Evolutionary conservation across 257 asterid species (phyloP).

Genomic region (Salvia hispanica): DNA sequence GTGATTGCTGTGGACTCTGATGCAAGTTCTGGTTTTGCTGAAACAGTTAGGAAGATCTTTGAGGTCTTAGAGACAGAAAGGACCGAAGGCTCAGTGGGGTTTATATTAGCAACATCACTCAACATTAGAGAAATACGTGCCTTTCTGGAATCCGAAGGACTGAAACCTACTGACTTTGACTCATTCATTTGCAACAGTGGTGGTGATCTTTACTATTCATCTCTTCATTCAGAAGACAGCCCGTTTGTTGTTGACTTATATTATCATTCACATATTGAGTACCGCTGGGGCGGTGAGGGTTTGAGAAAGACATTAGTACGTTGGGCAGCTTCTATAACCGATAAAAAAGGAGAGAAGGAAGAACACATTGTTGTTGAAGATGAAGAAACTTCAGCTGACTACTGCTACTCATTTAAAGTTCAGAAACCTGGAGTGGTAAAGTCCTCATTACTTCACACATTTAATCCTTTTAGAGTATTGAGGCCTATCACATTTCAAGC

Average conservation of each 20-base stretch:
- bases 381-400: constrained; percentile 86
- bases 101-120: constrained; percentile 78
- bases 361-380: constrained; percentile 83
- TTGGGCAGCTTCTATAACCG: constrained; percentile 71
- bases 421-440: constrained; percentile 71
- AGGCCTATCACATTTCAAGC: not conserved
- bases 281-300: constrained; percentile 99
- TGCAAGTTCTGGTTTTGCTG: constrained; percentile 64
- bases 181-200: constrained; percentile 96
- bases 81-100: constrained; percentile 86
- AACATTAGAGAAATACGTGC: constrained; percentile 61
- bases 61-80: constrained; percentile 69
- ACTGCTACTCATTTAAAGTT: constrained; percentile 92
- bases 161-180: constrained; percentile 79
- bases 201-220: constrained; percentile 92
- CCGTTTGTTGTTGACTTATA: constrained; percentile 89
- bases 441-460: not conserved
- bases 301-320: constrained; percentile 87
- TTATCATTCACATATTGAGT: constrained; percentile 95
- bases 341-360: constrained; percentile 59
- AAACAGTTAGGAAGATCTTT: constrained; percentile 65
- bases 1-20: constrained; percentile 88
- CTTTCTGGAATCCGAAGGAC: constrained; percentile 64
- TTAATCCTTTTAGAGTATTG: not conserved
- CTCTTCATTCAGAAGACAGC: constrained; percentile 69